Evolutionary conservation across 1,284 basidiomycete species (phyloP), one percentile per base, ranked within the genome.

Genomic region (Puccinia polysora): DNA sequence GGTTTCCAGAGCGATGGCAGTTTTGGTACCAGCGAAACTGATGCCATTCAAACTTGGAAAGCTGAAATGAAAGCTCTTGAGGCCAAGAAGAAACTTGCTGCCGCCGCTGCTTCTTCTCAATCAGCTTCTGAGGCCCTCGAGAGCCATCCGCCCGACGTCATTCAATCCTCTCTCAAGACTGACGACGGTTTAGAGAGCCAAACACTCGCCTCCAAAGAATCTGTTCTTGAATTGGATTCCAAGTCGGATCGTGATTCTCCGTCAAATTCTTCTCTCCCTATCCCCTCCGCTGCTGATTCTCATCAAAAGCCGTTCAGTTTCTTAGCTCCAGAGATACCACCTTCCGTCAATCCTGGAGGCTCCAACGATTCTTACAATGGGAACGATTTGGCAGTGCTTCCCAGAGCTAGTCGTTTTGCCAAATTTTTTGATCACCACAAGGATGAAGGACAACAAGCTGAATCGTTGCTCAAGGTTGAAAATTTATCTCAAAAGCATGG

Each of bases 41-140:
- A 72, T 56, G 69, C 69, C 32, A 72, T 72, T 45, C 69, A 72
- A 36, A 38, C 60, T 15, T 72, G 69, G 69, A 72, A 72, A 56
- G 69, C 69, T 4, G 69, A 72, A 50, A 72, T 72, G 69, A 72
- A 72, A 53, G 69, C 69, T 32, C 49, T 72, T 18, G 69, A 72
- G 18, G 69, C 69, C 10, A 62, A 72, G 36, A 72, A 64, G 50
- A 63, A 72, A 56, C 20, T 50, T 25, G 52, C 60, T 20, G 52
- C 47, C 32, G 23, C 69, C 32, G 59, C 47, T 34, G 63, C 4
- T 55, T n/a, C n/a, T n/a, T 40, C 50, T 25, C n/a, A 10, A 28
- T 32, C 62, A n/a, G 30, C 30, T 64, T 10, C 56, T 40, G 49
- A 40, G 15, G 28, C 55, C 43, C 49, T n/a, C n/a, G n/a, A 40